A percentile compares a stretch with the other conserved stretches of the same genome.
phyloP scores from a whole-genome alignment of 169 alveolate species.

The Plasmodium chabaudi region DNA sequence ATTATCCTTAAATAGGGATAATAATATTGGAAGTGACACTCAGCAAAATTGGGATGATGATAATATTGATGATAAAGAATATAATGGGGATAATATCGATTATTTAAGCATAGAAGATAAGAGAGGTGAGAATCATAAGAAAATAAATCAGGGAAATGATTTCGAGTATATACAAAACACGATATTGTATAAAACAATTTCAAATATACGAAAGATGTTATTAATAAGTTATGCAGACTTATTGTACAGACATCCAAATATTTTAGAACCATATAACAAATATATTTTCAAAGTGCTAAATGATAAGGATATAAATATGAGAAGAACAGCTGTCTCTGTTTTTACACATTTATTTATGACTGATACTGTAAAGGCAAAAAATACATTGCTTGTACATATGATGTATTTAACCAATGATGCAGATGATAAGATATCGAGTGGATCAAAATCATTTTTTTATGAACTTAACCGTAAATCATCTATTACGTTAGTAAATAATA shows the following conservation, averaged over 20 bases:
- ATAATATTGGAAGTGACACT: neutral
- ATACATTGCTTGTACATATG: conserved; percentile 81
- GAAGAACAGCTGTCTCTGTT: conserved; percentile 85
- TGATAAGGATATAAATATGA: conserved; percentile 79
- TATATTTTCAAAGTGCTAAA: conserved; percentile 77
- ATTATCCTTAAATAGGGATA: neutral
- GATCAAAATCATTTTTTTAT: conserved; percentile 83
- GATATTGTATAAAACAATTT: conserved; percentile 38
- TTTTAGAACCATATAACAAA: conserved; percentile 86
- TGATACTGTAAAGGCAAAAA: conserved; percentile 86
- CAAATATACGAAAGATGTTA: conserved; percentile 78
- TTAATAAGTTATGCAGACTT: conserved; percentile 86
- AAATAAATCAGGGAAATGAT: neutral
- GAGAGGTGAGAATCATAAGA: neutral
- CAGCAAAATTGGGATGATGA: conserved; percentile 15
- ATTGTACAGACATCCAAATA: conserved; percentile 85
- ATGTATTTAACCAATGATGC: conserved; percentile 83
- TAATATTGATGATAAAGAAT: neutral
- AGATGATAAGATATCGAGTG: conserved; percentile 78
- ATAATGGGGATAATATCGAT: neutral
- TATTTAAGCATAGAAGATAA: conserved; percentile 17
- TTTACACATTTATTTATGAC: conserved; percentile 87
- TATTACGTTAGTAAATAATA: conserved; percentile 59
- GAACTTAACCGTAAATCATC: conserved; percentile 61
- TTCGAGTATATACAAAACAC: neutral